Conservation (phyloP, 495 filamentous ascomycete genomes). For the Penicillium ucsense region DNA sequence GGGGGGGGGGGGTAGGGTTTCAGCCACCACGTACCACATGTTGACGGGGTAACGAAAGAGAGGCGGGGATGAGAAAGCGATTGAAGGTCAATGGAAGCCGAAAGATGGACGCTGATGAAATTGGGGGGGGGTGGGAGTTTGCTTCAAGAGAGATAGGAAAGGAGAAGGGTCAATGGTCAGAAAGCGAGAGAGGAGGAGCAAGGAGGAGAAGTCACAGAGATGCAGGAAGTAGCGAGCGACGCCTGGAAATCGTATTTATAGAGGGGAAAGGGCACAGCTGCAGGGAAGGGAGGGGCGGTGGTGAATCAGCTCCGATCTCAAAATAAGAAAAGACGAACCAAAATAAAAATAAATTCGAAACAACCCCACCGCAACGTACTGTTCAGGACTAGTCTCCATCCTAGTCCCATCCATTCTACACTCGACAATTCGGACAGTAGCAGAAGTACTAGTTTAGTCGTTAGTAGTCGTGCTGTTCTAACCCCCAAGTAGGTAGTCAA, state of each 20-base stretch:
- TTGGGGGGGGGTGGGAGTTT: background rate
- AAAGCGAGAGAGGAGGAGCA: background rate
- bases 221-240: slow-evolving; percentile 6
- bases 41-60: slow-evolving; percentile 7
- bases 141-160: background rate
- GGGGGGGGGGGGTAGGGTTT: background rate
- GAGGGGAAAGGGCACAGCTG: slow-evolving; percentile 5
- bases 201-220: background rate
- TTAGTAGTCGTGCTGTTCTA: too few relatives aligned
- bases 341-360: too few relatives aligned
- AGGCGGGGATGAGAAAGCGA: background rate
- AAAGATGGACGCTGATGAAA: background rate
- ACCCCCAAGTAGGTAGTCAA: too few relatives aligned
- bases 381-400: too few relatives aligned
- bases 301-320: background rate
- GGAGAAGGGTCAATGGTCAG: background rate
- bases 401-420: too few relatives aligned
- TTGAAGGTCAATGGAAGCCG: background rate
- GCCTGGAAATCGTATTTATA: slow-evolving; percentile 19
- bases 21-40: slow-evolving; percentile 28
- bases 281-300: slow-evolving; percentile 12
- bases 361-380: too few relatives aligned
- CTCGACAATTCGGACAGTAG: too few relatives aligned
- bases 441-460: too few relatives aligned
- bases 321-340: background rate